These are phyloP conservation scores for Pachysandra terminalis DNA, from an alignment of 164 flowering plant species.

Conservation along the genomic window DNA sequence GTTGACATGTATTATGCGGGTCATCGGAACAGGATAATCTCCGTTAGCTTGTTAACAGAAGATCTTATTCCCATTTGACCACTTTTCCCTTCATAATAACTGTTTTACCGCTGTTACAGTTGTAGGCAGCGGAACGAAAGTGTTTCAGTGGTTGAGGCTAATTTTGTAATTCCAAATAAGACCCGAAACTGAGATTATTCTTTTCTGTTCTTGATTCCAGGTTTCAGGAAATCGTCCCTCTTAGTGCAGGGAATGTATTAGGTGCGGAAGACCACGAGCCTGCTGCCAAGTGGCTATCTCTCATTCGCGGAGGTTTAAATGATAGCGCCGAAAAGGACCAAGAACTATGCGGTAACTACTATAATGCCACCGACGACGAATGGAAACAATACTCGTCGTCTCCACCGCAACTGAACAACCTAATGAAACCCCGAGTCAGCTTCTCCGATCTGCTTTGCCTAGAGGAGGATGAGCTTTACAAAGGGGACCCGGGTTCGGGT, in stretches of 20 bases:
- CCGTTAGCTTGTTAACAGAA: too few species aligned
- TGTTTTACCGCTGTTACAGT: too few species aligned
- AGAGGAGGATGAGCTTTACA: conserved; percentile 38
- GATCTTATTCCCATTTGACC: too few species aligned
- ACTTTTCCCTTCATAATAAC: too few species aligned
- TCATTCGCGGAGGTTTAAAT: conserved; percentile 61
- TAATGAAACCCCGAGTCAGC: conserved; percentile 41
- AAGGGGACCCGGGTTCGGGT: conserved; percentile 20
- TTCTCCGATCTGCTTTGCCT: conserved; percentile 53
- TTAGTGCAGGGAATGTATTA: conserved; percentile 84
- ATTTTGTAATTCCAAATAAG: background rate
- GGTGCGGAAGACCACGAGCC: conserved; percentile 78
- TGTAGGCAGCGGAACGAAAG: too few species aligned
- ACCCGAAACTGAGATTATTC: background rate
- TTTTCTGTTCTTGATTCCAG: conserved; percentile 26
- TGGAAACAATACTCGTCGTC: conserved; percentile 5
- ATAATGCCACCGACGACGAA: conserved; percentile 9
- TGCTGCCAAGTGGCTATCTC: conserved; percentile 73
- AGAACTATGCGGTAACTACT: conserved; percentile 17
- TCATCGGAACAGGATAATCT: too few species aligned
- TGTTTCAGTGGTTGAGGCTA: background rate
- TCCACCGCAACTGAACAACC: conserved; percentile 11
- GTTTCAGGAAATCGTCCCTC: conserved; percentile 90
- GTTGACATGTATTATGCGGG: too few species aligned
- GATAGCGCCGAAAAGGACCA: conserved; percentile 11